Evolutionary conservation across 2,329 filamentous ascomycete species (phyloP), one percentile per base, ranked within the genome.

Genomic region (Dothidotthia symphoricarpi): DNA sequence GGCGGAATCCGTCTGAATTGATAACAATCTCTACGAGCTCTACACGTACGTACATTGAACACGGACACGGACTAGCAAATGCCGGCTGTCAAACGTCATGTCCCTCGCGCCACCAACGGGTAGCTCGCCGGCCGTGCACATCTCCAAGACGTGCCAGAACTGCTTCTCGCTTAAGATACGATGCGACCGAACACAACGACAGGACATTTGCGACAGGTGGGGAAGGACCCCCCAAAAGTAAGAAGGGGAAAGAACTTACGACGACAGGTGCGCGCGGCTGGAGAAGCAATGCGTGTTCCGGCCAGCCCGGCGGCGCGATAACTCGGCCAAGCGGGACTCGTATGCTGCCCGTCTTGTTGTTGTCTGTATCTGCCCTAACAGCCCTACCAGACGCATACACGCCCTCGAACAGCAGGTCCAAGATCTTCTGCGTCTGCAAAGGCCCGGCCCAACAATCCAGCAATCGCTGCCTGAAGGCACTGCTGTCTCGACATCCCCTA

Each of bases 241-340:
- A 24, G n/a, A n/a, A 10, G 13, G 17, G 17, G 28, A 68, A 22
- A 9, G 19, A 22, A 9, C 19, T 22, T 6, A 22, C 19, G 19
- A 22, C 19, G 19, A 9, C 19, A 22, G 66, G 41, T 69, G 67
- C 30, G 49, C 49, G 19, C 63, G 68, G 13, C 47, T 69, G 16
- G 53, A 57, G 14, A 66, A 67, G 38, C 52, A 63, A 31, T 69
- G 67, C 38, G 43, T 61, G 2, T 66, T 63, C 35, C 61, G 67
- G 6, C 57, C 64, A 28, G 59, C 63, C 6, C 53, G 58, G 26
- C 58, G 64, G 34, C 59, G 64, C 17, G 63, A 68, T 41, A 65
- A 61, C 16, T 62, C 59, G 19, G 51, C 62, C 24, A 68, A 66
- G 36, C 57, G 57, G 31, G 67, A 68, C 41, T 55, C 57, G 57